These are phyloP conservation scores for Uronychia setigera DNA, from an alignment of 73 alveolate genomes.

Conservation along the genomic window DNA sequence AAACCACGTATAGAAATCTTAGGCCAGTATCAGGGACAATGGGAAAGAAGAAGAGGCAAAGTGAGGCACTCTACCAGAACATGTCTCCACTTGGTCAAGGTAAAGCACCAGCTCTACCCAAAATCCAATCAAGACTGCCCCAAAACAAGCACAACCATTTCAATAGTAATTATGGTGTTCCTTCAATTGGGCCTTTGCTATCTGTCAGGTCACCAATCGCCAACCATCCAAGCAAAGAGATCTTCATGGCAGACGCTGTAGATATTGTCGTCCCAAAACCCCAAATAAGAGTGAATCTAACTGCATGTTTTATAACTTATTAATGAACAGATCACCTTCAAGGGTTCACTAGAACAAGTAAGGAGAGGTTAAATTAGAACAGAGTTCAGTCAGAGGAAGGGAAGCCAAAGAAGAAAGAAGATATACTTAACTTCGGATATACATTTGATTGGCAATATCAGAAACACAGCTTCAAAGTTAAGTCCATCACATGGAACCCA, in stretches of 20 bases:
- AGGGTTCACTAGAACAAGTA: background rate
- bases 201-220: background rate
- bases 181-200: background rate
- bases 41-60: background rate
- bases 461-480: conserved; percentile 18
- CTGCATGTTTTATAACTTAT: background rate
- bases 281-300: no score
- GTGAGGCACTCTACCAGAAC: background rate
- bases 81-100: background rate
- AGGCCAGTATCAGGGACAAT: background rate
- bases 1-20: no score
- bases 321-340: background rate
- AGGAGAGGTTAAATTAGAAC: no score
- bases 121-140: background rate
- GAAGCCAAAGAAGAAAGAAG: background rate
- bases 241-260: background rate
- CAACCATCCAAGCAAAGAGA: background rate
- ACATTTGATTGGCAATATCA: conserved; percentile 1
- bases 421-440: conserved; percentile 14
- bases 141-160: background rate
- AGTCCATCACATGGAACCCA: conserved; percentile 31
- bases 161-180: no score
- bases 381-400: no score
- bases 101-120: background rate
- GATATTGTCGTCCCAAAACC: background rate